Evolutionary conservation across 352 stramenopile genomes (phyloP), one percentile per base, ranked within the genome.

Genomic region (Pythium grandisporangium): DNA sequence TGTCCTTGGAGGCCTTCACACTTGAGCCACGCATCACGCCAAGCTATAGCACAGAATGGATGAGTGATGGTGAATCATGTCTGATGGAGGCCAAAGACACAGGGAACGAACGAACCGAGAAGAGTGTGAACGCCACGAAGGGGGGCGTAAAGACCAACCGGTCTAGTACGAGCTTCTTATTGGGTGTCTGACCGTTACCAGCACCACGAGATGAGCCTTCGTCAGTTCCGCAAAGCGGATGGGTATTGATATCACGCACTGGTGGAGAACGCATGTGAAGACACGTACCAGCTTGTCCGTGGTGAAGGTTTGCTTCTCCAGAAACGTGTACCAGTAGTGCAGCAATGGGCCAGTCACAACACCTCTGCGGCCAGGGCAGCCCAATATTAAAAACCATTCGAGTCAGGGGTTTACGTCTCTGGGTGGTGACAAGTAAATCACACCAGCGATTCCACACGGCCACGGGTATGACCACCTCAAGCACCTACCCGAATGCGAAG

Each of bases 81-180:
- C 27, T 14, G 27, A 14, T 14, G 27, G 10, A 8, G 27, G 8
- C 14, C 27, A 14, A 14, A 32, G 27, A 32, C 14, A 23, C 16
- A 4, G n/a, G n/a, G n/a, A 11, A 19, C 13, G 22, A 13, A 49
- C 48, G 14, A 45, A 84, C 73, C 36, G 61, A 71, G 57, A 84
- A 85, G 49, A 87, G 64, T 13, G 71, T 85, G 36, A 85, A 61
- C 12, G 74, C 71, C 22, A 79, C 56, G 47, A 84, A 75, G 10
- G 74, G 74, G 5, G 74, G 74, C 12, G 74, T 85, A 55, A 75
- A 76, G 22, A 80, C 17, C 10, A 87, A 45, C 32, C 74, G 74
- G 39, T 87, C 74, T 10, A 85, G 50, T 7, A 85, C 25, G 5
- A 87, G 61, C 53, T 87, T 87, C 40, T 82, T 75, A 62, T 80